These are phyloP conservation scores for Leptographium wingfieldii DNA, from an alignment of 2,329 filamentous ascomycete genomes.

Conservation along the genomic window DNA sequence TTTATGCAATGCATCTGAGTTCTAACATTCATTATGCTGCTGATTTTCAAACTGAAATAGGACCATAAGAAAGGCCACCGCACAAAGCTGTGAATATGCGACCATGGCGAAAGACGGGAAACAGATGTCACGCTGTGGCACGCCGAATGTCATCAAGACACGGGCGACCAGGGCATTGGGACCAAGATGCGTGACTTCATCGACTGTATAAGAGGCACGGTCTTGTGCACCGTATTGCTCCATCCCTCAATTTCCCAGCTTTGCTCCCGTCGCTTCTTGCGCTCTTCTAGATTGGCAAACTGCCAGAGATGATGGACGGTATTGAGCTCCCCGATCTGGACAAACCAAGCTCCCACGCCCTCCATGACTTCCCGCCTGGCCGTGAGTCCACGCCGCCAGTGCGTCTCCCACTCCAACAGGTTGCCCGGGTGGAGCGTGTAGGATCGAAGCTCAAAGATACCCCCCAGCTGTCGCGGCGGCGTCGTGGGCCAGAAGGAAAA, in stretches of 20 bases:
- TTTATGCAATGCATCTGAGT: neutral
- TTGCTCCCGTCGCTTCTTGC: conserved; percentile 79
- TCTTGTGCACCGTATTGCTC: conserved; percentile 97
- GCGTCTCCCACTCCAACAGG: conserved; percentile 94
- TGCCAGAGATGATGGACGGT: conserved; percentile 98
- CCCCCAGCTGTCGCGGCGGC: conserved; percentile 75
- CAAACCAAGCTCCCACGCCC: conserved; percentile 95
- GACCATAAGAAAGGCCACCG: neutral
- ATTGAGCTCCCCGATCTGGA: conserved; percentile 94
- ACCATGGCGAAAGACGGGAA: neutral
- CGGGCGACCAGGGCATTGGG: conserved; percentile 92
- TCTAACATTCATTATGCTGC: neutral
- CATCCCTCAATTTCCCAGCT: conserved; percentile 93
- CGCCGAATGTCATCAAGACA: conserved; percentile 42
- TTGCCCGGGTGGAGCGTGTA: conserved; percentile 95
- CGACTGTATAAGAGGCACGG: conserved; percentile 85
- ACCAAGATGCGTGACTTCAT: conserved; percentile 94
- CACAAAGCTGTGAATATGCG: neutral
- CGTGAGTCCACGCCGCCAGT: conserved; percentile 87
- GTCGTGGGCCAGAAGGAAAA: conserved; percentile 99
- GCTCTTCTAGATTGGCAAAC: conserved; percentile 91
- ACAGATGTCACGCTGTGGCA: neutral
- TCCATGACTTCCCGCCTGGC: conserved; percentile 96
- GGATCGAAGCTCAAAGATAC: conserved; percentile 88
- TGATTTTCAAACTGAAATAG: neutral